These are phyloP conservation scores for Micractinium sp. DNA, from an alignment of 139 green algal genomes.

Conservation along the genomic window DNA sequence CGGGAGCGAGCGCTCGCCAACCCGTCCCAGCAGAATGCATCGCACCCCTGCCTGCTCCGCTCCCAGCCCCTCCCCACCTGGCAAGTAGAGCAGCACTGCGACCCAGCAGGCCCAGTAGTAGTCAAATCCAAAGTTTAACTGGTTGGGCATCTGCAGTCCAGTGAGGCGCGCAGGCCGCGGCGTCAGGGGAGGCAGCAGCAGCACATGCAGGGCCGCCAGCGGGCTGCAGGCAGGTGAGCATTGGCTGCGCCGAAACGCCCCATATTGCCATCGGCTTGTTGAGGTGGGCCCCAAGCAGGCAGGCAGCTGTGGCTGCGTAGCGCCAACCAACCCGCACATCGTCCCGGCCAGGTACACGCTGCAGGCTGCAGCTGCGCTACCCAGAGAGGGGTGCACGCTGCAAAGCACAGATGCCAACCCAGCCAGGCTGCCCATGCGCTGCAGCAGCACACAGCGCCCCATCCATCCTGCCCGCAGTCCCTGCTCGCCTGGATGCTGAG, in stretches of 20 bases:
- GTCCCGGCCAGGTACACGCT: not conserved
- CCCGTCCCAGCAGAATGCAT: no score
- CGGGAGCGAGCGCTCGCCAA: no score
- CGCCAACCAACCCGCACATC: not conserved
- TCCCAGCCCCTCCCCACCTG: slow-evolving; percentile 45
- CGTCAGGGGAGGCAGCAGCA: not conserved
- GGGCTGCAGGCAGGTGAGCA: no score
- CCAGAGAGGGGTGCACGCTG: no score
- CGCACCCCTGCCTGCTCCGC: not conserved
- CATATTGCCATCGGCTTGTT: no score
- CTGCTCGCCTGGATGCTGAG: not conserved
- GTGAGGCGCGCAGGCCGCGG: not conserved
- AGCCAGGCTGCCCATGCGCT: not conserved
- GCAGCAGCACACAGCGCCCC: not conserved
- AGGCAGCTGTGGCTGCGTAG: not conserved
- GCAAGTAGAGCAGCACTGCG: slow-evolving; percentile 60
- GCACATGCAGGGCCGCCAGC: not conserved
- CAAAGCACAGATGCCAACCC: no score
- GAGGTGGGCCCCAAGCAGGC: no score
- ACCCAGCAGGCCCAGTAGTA: slow-evolving; percentile 73
- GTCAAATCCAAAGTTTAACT: slow-evolving; percentile 82
- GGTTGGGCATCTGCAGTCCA: slow-evolving; percentile 77
- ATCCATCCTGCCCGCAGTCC: not conserved
- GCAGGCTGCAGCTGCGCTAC: not conserved
- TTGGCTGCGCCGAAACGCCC: no score